Evolutionary conservation across 116 monocot species (phyloP), one percentile per base, ranked within the genome.

Genomic region (Cymodocea nodosa): DNA sequence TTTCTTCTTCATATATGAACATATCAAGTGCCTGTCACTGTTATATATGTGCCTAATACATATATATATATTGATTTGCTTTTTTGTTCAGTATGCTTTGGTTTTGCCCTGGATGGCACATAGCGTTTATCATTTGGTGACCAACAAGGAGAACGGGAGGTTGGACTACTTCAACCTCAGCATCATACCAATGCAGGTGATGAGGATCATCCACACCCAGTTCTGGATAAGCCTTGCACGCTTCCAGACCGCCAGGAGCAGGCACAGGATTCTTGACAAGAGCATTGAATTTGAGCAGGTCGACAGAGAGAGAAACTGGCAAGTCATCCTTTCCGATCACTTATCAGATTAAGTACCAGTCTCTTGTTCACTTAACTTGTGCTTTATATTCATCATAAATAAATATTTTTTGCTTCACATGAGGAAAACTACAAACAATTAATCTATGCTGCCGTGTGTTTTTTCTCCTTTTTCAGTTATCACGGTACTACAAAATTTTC

Each of bases 261-360:
- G 77, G 69, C 79, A 77, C 61, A 75, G 71, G 73, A 93, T 89
- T n/a, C 71, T 89, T 13, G 34, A 80, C 73, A 89, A 78, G 71
- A 79, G 83, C 79, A 66, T 93, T 4, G 89, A 93, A 4, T 93
- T 89, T 51, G 89, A 89, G 3, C 89, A 93, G 59, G 90, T 94
- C 44, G 90, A 94, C 71, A 73, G 94, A 9, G 94, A 94, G 67
- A 62, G 85, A 4, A 87, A 83, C 87, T 94, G 94, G 93, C 86
- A 60, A 30, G 40, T 24, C 4, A 44, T 44, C 11, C 11, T 4
- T 44, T 44, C 44, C 30, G n/a, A n/a, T n/a, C n/a, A n/a, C n/a
- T n/a, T n/a, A n/a, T n/a, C n/a, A n/a, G n/a, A n/a, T n/a, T n/a
- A n/a, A n/a, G n/a, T n/a, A n/a, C n/a, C n/a, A n/a, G n/a, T n/a